Base-by-base conservation (phyloP, 2,329 filamentous ascomycete genomes). In the Clonostachys chloroleuca region DNA sequence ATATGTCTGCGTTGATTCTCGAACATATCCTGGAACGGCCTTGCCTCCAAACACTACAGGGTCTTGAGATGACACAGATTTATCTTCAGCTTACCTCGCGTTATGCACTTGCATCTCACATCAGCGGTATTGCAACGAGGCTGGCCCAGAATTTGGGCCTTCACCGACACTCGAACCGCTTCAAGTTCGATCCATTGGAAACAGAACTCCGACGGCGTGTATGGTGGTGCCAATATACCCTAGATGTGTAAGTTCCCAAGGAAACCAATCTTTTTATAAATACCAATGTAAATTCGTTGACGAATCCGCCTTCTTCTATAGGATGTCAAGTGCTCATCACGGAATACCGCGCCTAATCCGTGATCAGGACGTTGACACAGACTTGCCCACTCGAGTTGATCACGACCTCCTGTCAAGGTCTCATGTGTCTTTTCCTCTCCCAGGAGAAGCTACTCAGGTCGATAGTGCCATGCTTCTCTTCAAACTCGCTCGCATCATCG, bases 151-250 rank as follows among this genome's bases (percentile, higher is more conserved):
- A 50, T 3, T 34, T 59, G 4, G 56, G 57, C 6, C 46, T 59
- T 0, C 57, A 59, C 41, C 50, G 57, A 3, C 56, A 59, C 45
- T 57, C 55, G 3, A 52, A 57, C 18, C 49, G 57, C 3, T 59
- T 59, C 50, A 59, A 53, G 12, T 59, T 58, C 10, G 53, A 58
- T 6, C 56, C 57, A 2, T 48, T 58, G 4, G 57, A 59, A 30
- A 59, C 56, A 1, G 55, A 59, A 14, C 45, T 59, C 2, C 42
- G 57, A 33, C 50, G 57, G 5, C 48, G 56, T 6, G 50, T 52
- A 5, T 59, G 57, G 56, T 59, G 55, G 57, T 58, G 56, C 6
- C 57, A 59, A 18, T 59, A 58, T 40, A 51, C 57, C 4, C 51
- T 59, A 6, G 57, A 59, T 17, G 42, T 50, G 55, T 59, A 45